A percentile compares a stretch with the other conserved stretches of the same genome.
These are phyloP conservation scores for Eutrema yunnanense DNA, from an alignment of 345 rosid genomes.

Conservation along the genomic window DNA sequence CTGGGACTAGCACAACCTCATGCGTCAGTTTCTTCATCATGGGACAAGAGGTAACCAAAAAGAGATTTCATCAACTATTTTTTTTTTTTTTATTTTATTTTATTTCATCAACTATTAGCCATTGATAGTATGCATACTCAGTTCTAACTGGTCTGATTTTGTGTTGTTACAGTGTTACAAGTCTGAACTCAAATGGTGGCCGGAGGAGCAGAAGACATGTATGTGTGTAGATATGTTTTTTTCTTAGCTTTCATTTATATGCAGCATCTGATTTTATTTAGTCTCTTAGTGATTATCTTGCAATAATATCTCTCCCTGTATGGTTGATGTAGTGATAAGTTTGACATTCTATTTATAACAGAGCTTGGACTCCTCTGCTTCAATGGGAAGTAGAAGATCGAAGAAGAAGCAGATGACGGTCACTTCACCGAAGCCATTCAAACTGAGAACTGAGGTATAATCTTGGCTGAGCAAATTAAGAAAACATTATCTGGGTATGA, in stretches of 20 bases:
- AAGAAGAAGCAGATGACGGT: constrained; percentile 56
- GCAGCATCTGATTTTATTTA: not conserved
- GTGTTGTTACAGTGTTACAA: constrained; percentile 37
- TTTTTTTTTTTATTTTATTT: too few species aligned
- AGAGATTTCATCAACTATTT: not conserved
- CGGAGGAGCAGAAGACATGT: constrained; percentile 78
- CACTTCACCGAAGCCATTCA: constrained; percentile 68
- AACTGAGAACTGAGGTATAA: constrained; percentile 81
- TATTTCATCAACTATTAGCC: not conserved
- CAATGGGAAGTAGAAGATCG: constrained; percentile 53
- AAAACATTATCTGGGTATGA: not conserved
- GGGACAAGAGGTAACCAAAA: constrained; percentile 49
- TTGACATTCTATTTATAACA: constrained; percentile 22
- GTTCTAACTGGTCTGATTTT: not conserved
- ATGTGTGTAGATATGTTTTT: constrained; percentile 4
- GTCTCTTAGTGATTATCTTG: not conserved
- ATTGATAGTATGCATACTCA: not conserved
- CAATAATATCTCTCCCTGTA: not conserved
- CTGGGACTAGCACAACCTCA: constrained; percentile 49
- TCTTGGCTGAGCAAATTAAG: not conserved
- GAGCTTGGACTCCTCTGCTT: constrained; percentile 70
- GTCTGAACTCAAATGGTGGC: constrained; percentile 58
- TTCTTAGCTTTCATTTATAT: not conserved
- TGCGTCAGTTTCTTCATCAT: constrained; percentile 56
- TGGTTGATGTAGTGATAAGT: not conserved